These are phyloP conservation scores for Alternaria consortialis DNA, from an alignment of 2,329 filamentous ascomycete genomes.

Conservation along the genomic window DNA sequence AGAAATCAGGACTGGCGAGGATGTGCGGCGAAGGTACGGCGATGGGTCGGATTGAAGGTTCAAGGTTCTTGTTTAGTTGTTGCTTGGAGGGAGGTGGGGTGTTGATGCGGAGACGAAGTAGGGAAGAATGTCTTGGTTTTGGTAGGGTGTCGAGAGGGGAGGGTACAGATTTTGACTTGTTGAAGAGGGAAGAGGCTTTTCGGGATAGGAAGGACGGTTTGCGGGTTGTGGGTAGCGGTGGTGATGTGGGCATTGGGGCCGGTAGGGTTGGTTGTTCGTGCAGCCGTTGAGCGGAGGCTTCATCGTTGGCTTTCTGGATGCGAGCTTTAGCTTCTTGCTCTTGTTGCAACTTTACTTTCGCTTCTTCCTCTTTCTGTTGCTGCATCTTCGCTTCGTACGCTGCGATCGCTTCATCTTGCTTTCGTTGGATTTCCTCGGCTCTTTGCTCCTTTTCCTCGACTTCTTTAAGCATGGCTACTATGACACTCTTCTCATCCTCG, in stretches of 20 bases:
- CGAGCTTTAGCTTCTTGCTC: constrained; percentile 6
- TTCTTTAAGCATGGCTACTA: constrained; percentile 31
- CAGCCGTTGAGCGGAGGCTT: background rate
- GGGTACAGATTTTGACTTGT: constrained; percentile 7
- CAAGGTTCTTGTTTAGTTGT: background rate
- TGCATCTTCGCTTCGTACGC: constrained; percentile 16
- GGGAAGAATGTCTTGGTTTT: constrained; percentile 21
- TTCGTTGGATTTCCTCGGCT: constrained; percentile 11
- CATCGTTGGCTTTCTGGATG: background rate
- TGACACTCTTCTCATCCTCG: constrained; percentile 30
- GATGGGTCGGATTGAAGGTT: constrained; percentile 1
- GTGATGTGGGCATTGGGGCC: constrained; percentile 8
- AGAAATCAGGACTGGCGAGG: constrained; percentile 12
- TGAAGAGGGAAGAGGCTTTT: constrained; percentile 19
- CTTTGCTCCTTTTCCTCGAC: constrained; percentile 26
- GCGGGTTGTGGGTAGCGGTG: background rate
- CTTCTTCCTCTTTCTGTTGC: constrained; percentile 17
- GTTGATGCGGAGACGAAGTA: constrained; percentile 26
- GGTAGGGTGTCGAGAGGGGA: constrained; percentile 4
- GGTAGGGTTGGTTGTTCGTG: constrained; percentile 5
- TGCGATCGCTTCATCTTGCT: constrained; percentile 13
- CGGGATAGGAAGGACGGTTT: constrained; percentile 16
- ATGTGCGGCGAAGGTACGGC: constrained; percentile 1
- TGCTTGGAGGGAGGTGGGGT: constrained; percentile 12
- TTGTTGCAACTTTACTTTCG: constrained; percentile 1